A percentile compares a stretch with the other conserved stretches of the same genome.
These are phyloP conservation scores for Lichtheimia ramosa DNA, from an alignment of 371 early-diverging fungal genomes.

Conservation along the genomic window DNA sequence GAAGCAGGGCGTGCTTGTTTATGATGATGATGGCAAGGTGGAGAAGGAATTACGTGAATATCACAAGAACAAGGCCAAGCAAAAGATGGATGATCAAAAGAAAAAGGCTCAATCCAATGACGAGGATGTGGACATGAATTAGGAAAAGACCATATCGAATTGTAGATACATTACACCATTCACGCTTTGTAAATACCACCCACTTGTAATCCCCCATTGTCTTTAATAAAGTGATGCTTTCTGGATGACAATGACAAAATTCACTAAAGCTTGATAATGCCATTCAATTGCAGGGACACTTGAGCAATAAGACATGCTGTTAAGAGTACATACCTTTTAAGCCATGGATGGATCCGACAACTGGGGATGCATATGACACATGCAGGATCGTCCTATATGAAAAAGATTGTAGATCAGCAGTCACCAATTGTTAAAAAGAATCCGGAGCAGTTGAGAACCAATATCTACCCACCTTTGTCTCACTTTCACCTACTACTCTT, in stretches of 20 bases:
- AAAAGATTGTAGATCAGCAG: conserved; percentile 13
- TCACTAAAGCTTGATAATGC: no score
- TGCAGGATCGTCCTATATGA: no score
- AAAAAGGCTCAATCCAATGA: background rate
- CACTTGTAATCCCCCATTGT: no score
- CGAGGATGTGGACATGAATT: conserved; percentile 28
- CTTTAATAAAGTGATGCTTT: no score
- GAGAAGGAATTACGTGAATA: conserved; percentile 34
- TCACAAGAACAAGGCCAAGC: conserved; percentile 5
- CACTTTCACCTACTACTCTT: background rate
- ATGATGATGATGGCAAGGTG: conserved; percentile 83
- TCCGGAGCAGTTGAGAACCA: no score
- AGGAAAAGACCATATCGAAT: background rate
- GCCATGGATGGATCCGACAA: no score
- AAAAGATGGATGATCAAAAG: background rate
- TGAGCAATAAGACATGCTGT: no score
- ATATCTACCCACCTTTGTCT: background rate
- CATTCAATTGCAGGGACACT: no score
- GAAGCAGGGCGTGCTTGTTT: conserved; percentile 83
- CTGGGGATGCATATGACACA: no score
- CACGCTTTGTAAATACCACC: conserved; percentile 4
- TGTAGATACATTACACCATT: conserved; percentile 4
- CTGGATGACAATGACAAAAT: no score
- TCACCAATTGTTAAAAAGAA: conserved; percentile 5
- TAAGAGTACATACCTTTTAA: no score